phyloP scores from a whole-genome alignment of 2,329 filamentous ascomycete species.

The Raffaelea arxii region DNA sequence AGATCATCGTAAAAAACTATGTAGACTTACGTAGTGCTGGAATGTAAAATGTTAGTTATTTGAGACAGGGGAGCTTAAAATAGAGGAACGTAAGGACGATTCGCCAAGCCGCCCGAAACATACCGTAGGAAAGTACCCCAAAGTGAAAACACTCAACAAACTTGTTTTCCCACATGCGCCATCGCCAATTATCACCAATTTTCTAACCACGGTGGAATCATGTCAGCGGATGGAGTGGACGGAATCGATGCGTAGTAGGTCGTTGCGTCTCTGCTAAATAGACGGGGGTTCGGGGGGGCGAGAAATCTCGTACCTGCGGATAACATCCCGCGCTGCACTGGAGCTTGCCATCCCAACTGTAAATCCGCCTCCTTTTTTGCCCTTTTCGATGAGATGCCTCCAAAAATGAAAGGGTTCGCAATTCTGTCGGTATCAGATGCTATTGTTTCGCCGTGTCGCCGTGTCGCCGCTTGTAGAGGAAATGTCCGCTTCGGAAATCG shows the following conservation, averaged over 20 bases:
- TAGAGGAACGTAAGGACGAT: background rate
- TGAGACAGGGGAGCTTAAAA: background rate
- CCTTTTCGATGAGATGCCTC: background rate
- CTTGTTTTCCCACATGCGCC: slow-evolving; percentile 98
- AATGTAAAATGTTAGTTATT: slow-evolving; percentile 1
- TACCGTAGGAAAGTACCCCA: slow-evolving; percentile 96
- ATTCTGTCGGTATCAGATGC: no score
- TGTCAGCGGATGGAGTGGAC: background rate
- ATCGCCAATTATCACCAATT: slow-evolving; percentile 92
- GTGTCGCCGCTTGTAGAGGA: no score
- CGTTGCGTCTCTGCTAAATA: background rate
- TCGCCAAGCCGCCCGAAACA: slow-evolving; percentile 30
- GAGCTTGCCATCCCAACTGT: slow-evolving; percentile 22
- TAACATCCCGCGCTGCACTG: slow-evolving; percentile 24
- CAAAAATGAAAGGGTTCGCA: background rate
- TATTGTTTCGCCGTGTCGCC: no score
- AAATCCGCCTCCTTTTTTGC: background rate
- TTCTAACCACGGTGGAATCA: slow-evolving; percentile 43
- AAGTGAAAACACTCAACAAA: slow-evolving; percentile 91
- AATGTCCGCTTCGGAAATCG: no score
- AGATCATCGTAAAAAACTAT: background rate
- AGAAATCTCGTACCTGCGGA: slow-evolving; percentile 22
- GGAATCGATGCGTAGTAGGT: no score
- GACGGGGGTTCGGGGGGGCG: background rate
- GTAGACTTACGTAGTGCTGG: slow-evolving; percentile 48